A percentile compares a stretch with the other conserved stretches of the same genome.
phyloP scores from a whole-genome alignment of 1,139 yeast genomes.

The Debaryomycetaceae sp. region DNA sequence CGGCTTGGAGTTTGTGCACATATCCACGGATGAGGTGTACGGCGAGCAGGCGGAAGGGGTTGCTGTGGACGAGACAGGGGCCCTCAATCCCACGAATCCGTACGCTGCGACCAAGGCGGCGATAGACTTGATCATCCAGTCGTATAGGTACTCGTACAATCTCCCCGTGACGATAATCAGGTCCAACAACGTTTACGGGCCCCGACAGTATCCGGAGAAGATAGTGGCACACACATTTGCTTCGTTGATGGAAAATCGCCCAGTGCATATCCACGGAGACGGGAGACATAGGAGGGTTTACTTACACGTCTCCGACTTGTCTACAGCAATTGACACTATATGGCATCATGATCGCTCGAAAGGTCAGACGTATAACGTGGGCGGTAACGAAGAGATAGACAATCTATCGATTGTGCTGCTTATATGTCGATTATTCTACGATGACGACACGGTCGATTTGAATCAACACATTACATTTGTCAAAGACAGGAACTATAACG shows the following conservation, averaged over 20 bases:
- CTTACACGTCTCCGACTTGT: slow-evolving; percentile 48
- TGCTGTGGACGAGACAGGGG: slow-evolving; percentile 32
- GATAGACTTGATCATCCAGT: slow-evolving; percentile 47
- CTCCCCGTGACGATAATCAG: slow-evolving; percentile 45
- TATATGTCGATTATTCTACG: slow-evolving; percentile 16
- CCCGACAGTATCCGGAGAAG: slow-evolving; percentile 56
- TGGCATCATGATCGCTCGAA: slow-evolving; percentile 14
- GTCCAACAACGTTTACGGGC: slow-evolving; percentile 57
- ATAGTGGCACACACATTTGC: slow-evolving; percentile 38
- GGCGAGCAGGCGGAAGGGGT: slow-evolving; percentile 35
- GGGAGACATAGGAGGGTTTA: slow-evolving; percentile 47
- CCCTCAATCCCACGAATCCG: slow-evolving; percentile 53
- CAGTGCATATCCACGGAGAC: slow-evolving; percentile 43
- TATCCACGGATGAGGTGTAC: slow-evolving; percentile 64
- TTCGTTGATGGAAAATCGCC: slow-evolving; percentile 16
- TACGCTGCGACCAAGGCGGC: slow-evolving; percentile 61
- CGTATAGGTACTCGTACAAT: slow-evolving; percentile 44
- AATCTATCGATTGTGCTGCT: slow-evolving; percentile 31
- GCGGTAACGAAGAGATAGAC: slow-evolving; percentile 42
- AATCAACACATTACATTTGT: slow-evolving; percentile 26
- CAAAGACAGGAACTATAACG: slow-evolving; percentile 51
- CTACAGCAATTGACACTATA: slow-evolving; percentile 37
- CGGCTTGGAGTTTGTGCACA: slow-evolving; percentile 36
- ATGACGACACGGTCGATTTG: slow-evolving; percentile 8
- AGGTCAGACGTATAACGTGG: slow-evolving; percentile 45